Percentiles rank a stretch among this genome's conserved stretches.
Evolutionary conservation across 192 early-diverging fungal genomes (phyloP).

Genomic region (Entophlyctis luteolus): DNA sequence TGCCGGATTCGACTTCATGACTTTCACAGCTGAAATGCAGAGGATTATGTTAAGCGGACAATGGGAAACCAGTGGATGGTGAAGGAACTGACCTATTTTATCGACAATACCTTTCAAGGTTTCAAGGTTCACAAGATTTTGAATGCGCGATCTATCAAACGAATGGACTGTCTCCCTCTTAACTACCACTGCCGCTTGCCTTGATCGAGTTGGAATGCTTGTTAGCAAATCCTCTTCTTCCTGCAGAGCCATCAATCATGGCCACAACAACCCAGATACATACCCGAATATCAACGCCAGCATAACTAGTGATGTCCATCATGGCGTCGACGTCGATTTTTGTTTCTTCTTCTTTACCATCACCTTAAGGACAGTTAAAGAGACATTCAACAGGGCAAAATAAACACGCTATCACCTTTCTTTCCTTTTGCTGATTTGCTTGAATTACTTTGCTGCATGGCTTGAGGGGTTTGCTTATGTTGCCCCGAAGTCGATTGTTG

Average conservation of each 20-base stretch:
- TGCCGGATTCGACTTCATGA: neutral
- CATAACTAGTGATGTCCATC: neutral
- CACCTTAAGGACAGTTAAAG: neutral
- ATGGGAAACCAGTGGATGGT: neutral
- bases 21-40: neutral
- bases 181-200: neutral
- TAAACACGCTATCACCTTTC: neutral
- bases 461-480: neutral
- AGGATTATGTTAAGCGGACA: no score
- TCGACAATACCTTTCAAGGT: neutral
- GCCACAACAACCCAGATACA: neutral
- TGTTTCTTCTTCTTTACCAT: neutral
- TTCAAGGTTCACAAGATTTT: constrained; percentile 5
- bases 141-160: constrained; percentile 12
- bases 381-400: neutral
- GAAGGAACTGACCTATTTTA: neutral
- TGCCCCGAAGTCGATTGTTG: constrained; percentile 14
- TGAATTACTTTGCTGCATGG: neutral
- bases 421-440: neutral
- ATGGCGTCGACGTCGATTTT: neutral
- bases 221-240: constrained; percentile 25
- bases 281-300: constrained; percentile 13
- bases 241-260: neutral
- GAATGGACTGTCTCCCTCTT: neutral
- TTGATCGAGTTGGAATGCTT: neutral